Conservation (phyloP, 129 eudicot species). For the Rutidosis leptorrhynchoides region DNA sequence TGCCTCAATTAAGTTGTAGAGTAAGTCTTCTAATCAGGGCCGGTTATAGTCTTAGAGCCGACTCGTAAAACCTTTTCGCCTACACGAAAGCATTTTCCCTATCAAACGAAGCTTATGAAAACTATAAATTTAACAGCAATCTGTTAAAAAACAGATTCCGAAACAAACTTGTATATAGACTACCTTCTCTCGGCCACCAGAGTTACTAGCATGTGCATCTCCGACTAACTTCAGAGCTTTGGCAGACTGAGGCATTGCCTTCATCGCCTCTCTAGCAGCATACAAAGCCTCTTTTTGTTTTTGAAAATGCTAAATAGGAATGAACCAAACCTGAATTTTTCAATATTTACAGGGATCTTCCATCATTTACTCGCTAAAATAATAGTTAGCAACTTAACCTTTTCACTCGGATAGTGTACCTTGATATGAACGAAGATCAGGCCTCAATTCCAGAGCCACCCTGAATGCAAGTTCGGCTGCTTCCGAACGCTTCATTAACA, state of each 20-base stretch:
- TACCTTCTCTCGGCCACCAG: conserved; percentile 92
- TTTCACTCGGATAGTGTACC: no score
- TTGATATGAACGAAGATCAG: conserved; percentile 99
- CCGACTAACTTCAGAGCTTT: conserved; percentile 92
- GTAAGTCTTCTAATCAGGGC: no score
- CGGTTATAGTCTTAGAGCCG: conserved; percentile 95
- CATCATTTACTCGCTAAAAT: no score
- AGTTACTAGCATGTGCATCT: conserved; percentile 86
- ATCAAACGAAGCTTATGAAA: no score
- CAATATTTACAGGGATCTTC: no score
- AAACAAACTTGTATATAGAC: no score
- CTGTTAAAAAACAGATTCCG: no score
- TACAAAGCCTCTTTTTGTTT: conserved; percentile 86
- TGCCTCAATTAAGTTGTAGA: no score
- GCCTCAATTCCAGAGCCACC: conserved; percentile 78
- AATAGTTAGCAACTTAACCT: no score
- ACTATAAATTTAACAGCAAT: no score
- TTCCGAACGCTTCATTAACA: conserved; percentile 90
- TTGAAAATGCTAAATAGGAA: conserved; percentile 78
- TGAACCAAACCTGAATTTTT: conserved; percentile 68
- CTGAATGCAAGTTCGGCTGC: conserved; percentile 80
- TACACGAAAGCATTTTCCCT: no score
- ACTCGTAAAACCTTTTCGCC: conserved; percentile 97
- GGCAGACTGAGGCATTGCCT: conserved; percentile 98
- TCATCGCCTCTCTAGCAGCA: conserved; percentile 97